Base-by-base conservation (phyloP, 2,329 filamentous ascomycete species). In the Aspergillus viridinutans region DNA sequence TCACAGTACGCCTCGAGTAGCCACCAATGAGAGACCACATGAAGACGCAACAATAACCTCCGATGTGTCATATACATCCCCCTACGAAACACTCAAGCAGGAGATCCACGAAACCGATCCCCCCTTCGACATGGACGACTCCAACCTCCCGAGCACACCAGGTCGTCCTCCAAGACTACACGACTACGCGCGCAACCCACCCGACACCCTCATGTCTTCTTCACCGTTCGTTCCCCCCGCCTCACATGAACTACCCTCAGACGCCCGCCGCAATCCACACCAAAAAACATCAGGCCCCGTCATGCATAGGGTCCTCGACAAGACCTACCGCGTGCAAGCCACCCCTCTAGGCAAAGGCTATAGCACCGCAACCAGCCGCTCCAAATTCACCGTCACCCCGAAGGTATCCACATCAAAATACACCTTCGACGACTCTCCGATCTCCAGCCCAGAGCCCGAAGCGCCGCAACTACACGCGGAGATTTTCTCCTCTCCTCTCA, bases 251-350 rank as follows among this genome's bases (percentile, higher is more conserved):
- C 63, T 75, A 67, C 71, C 72, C 56, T 72, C 75, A 59, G 68
- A 76, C 61, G 57, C 72, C 29, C 69, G 69, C 60, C 74, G 76
- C 52, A 67, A 66, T 38, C 62, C 68, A 12, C 70, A 73, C 48
- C 66, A 69, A 12, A 79, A 73, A 75, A 66, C 66, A 4, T 69
- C 70, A 7, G 91, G 97, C 69, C 90, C 90, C 2, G 80, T 97
- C 8, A 82, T 99, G 43, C 93, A 97, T 72, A 90, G 89, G 57
- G 82, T 97, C n/a, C 84, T 96, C 4, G 92, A 97, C 79, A 97
- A 95, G 76, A 97, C 90, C 57, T 99, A 96, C 78, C 90, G 93
- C 32, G 82, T 99, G 25, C 90, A 95, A 74, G 91, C 93, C 5
- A 99, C 94, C 9, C 94, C 94, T 0, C 87, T 94, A 64, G 88